phyloP scores from a whole-genome alignment of 495 filamentous ascomycete genomes.

The Cryomyces minteri region DNA sequence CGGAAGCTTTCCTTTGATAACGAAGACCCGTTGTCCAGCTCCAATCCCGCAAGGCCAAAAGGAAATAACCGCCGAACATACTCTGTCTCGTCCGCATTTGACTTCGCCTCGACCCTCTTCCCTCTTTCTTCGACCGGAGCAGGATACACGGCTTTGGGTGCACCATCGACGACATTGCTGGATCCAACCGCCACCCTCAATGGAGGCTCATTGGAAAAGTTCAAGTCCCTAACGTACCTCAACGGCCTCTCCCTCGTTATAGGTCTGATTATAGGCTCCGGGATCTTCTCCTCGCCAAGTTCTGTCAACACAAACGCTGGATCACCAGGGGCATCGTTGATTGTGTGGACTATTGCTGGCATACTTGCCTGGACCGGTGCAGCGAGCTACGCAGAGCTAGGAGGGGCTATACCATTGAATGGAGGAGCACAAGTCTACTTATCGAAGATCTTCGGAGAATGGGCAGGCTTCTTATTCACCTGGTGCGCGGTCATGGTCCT shows the following conservation, averaged over 20 bases:
- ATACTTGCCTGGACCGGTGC: slow-evolving; percentile 91
- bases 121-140: slow-evolving; percentile 72
- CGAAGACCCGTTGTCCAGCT: slow-evolving; percentile 56
- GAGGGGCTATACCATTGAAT: slow-evolving; percentile 89
- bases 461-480: slow-evolving; percentile 80
- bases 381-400: slow-evolving; percentile 88
- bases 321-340: slow-evolving; percentile 74
- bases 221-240: slow-evolving; percentile 86
- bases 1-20: slow-evolving; percentile 77
- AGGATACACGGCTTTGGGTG: slow-evolving; percentile 68
- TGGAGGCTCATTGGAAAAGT: slow-evolving; percentile 58
- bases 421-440: slow-evolving; percentile 88
- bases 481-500: slow-evolving; percentile 91
- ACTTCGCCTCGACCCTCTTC: slow-evolving; percentile 80
- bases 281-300: slow-evolving; percentile 88
- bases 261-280: slow-evolving; percentile 89
- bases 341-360: slow-evolving; percentile 83
- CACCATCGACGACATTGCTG: slow-evolving; percentile 33
- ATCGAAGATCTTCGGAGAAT: slow-evolving; percentile 87
- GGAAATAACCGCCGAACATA: slow-evolving; percentile 48
- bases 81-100: slow-evolving; percentile 82
- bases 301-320: slow-evolving; percentile 89
- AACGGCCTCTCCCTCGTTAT: slow-evolving; percentile 85
- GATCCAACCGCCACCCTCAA: slow-evolving; percentile 29
- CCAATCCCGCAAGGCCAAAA: slow-evolving; percentile 32